Evolutionary conservation across 2,329 filamentous ascomycete genomes (phyloP).

Genomic region (Cercospora zeae-maydis): DNA sequence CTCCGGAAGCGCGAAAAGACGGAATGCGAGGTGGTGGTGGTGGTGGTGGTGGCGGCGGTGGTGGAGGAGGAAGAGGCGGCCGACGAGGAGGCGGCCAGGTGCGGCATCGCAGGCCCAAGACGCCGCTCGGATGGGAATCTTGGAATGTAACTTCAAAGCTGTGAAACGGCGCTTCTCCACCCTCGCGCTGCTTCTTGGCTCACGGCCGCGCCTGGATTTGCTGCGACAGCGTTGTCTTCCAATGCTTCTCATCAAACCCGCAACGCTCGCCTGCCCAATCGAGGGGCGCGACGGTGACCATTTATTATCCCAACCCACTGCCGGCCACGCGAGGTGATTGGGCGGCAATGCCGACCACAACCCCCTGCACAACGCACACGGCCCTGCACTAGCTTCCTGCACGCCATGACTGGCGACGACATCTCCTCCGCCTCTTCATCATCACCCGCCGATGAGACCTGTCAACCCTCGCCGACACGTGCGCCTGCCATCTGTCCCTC

Average conservation of each 20-base stretch:
- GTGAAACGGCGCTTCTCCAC: not conserved
- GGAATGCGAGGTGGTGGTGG: not conserved
- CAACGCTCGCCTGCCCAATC: not conserved
- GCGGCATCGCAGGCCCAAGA: not conserved
- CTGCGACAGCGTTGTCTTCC: not conserved
- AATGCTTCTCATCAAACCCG: not conserved
- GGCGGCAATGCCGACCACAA: not conserved
- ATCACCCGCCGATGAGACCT: not conserved
- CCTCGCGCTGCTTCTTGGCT: not conserved
- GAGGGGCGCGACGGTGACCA: not conserved
- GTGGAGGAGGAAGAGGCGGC: not conserved
- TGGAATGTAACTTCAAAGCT: not conserved
- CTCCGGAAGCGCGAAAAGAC: slow-evolving; percentile 11
- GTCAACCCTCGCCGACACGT: not conserved
- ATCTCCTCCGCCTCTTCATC: not conserved
- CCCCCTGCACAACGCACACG: not conserved
- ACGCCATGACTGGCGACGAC: slow-evolving; percentile 4
- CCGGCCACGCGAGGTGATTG: not conserved
- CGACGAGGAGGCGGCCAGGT: not conserved
- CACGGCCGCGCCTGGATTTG: not conserved
- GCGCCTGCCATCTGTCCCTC: not conserved
- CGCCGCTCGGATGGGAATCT: not conserved
- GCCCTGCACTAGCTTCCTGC: slow-evolving; percentile 9
- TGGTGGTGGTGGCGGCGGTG: not conserved
- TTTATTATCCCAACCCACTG: not conserved